Conservation (phyloP, 257 asterid genomes). For the Solanum chilense region DNA sequence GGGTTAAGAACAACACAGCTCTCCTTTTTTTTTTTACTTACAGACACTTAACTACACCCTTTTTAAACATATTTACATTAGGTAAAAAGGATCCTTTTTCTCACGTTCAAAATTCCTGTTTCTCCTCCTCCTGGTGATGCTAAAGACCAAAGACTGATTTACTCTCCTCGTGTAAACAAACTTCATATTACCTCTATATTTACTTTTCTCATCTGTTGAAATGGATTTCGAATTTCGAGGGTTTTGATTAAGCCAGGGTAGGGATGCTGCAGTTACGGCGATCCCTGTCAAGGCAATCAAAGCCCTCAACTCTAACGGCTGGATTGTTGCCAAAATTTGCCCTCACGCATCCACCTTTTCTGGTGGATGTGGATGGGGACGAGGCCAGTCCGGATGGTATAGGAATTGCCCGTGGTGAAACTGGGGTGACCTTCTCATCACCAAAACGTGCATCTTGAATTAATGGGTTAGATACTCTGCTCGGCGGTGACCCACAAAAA, state of each 20-base stretch:
- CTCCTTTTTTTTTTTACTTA: constrained; percentile 19
- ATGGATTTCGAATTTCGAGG: not conserved
- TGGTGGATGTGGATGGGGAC: constrained; percentile 51
- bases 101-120: constrained; percentile 14
- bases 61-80: constrained; percentile 39
- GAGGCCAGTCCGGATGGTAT: constrained; percentile 40
- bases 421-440: constrained; percentile 48
- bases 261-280: constrained; percentile 96
- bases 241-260: constrained; percentile 49
- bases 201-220: not conserved
- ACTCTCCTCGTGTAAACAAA: not conserved
- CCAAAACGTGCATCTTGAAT: constrained; percentile 82
- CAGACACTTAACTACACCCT: constrained; percentile 21
- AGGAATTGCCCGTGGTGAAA: constrained; percentile 57
- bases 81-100: constrained; percentile 16
- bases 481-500: constrained; percentile 99
- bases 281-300: constrained; percentile 90
- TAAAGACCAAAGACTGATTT: constrained; percentile 3
- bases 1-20: constrained; percentile 27
- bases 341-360: constrained; percentile 70
- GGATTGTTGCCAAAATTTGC: constrained; percentile 90
- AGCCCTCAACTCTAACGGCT: constrained; percentile 90
- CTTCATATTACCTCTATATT: constrained; percentile 1
- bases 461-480: constrained; percentile 98
- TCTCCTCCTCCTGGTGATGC: not conserved